Base-by-base conservation (phyloP, 768 basidiomycete genomes). In the Pleurotus tuber-regium region DNA sequence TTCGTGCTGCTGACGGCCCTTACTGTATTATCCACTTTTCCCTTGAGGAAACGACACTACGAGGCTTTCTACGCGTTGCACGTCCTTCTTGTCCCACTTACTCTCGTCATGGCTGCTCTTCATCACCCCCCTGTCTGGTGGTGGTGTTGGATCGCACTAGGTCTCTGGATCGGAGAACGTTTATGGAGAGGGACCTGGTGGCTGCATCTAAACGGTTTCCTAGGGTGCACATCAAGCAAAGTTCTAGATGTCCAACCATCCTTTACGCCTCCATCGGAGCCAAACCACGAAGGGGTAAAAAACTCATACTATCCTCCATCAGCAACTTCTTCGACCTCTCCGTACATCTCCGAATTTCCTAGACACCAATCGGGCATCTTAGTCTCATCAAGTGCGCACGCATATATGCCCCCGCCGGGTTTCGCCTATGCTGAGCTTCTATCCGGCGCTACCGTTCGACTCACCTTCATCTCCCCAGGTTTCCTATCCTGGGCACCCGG, bases 401-500 rank as follows among this genome's bases (percentile, higher is more conserved):
- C 66, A 31, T 77, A 77, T 56, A 54, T 69, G 7, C 81, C 86
- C 9, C 87, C 88, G 1, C 69, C 75, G 8, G 89, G 89, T 2
- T 88, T 79, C 66, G 86, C 79, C 1, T 78, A 84, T 40, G 83
- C 79, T 1, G 83, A 87, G 55, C 68, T 89, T 6, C 70, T 91
- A 14, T 80, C 89, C 0, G 89, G 89, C 7, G 73, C 77, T 2
- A 87, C 84, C 4, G 66, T 91, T 14, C 83, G 89, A 36, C 63
- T 91, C n/a, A 81, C 83, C 0, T 67, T 89, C 33, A 69, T 81
- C 50, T 72, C 84, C 0, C 75, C 83, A 0, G 74, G 77, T 1
- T 76, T 74, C 43, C 62, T 86, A 43, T 64, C 72, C 0, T 91
- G 89, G 89, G 76, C 81, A 1, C 82, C 89, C 2, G 89, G 89